Base-by-base conservation (phyloP, 176 grass and related monocot genomes). In the Tuctoria greenei region DNA sequence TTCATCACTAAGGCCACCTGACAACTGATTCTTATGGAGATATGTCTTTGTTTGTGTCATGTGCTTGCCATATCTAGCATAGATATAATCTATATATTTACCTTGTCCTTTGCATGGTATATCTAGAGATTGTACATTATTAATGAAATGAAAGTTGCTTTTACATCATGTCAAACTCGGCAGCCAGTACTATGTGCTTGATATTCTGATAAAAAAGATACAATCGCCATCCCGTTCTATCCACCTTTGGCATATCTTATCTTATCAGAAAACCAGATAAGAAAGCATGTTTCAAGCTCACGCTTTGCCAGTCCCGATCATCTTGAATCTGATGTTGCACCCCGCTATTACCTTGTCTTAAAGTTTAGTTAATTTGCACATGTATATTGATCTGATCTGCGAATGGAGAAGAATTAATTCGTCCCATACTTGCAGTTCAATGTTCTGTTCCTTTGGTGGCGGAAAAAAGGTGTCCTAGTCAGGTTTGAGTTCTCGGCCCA, bases 221-320 rank as follows among this genome's bases (percentile, higher is more conserved):
- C 1, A 46, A 46, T 74, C 43, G 12, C 60, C 39, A 5, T 57
- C 13, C 75, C 28, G 45, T 72, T 23, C 51, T 67, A 82, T 55
- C 67, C 86, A 74, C 69, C 31, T 74, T 79, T 45, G 64, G 72
- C 54, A 17, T n/a, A 88, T 73, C 75, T 73, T 77, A 82, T 87
- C 85, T 78, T 83, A 83, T 88, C 86, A 62, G 15, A 61, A 83
- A 61, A 73, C 67, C 54, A 27, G 15, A n/a, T n/a, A n/a, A n/a
- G n/a, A n/a, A n/a, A n/a, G n/a, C 62, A 80, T 61, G 52, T 54
- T 62, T 25, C 61, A 59, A 34, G 35, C 24, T 78, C 50, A 51
- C 8, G 24, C 79, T 66, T 83, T 87, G 45, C 74, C 8, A 51
- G 44, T 79, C 75, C 46, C 43, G 45, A 56, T 68, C 80, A 69